Evolutionary conservation across 164 flowering plant species (phyloP).

Genomic region (Echeveria elegans): DNA sequence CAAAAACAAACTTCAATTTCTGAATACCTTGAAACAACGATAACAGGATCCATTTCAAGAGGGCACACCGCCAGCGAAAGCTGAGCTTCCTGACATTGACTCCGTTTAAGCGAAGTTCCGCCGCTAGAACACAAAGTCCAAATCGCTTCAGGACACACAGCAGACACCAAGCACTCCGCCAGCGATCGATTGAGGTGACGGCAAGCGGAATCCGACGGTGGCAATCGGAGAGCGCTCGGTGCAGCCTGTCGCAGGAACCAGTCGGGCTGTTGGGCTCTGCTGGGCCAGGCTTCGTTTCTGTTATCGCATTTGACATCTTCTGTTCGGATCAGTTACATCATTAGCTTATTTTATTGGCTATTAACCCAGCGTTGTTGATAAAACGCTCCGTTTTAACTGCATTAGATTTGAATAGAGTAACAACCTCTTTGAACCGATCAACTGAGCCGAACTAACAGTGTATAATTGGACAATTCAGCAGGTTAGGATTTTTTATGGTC

Average conservation of each 20-base stretch:
- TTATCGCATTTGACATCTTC: neutral
- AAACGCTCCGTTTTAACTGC: neutral
- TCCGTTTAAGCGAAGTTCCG: conserved; percentile 66
- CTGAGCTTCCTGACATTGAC: conserved; percentile 59
- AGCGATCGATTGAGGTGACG: conserved; percentile 44
- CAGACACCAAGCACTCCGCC: conserved; percentile 57
- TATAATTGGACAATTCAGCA: no score
- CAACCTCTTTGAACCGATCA: no score
- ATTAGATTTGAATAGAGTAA: no score
- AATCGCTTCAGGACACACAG: conserved; percentile 71
- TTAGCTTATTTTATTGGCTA: no score
- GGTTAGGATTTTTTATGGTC: no score
- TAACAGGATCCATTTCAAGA: no score
- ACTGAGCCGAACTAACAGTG: no score
- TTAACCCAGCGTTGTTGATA: no score
- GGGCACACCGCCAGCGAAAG: conserved; percentile 60
- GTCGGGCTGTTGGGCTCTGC: neutral
- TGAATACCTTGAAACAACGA: neutral
- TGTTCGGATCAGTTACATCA: neutral
- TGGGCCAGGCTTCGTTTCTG: neutral
- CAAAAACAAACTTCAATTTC: neutral
- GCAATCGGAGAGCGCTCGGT: conserved; percentile 51
- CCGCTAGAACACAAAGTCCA: conserved; percentile 55
- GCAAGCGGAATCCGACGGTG: conserved; percentile 47
- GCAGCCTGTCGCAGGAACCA: conserved; percentile 53